These are phyloP conservation scores for Trichoderma cornu-damae DNA, from an alignment of 2,329 filamentous ascomycete species.

Conservation along the genomic window DNA sequence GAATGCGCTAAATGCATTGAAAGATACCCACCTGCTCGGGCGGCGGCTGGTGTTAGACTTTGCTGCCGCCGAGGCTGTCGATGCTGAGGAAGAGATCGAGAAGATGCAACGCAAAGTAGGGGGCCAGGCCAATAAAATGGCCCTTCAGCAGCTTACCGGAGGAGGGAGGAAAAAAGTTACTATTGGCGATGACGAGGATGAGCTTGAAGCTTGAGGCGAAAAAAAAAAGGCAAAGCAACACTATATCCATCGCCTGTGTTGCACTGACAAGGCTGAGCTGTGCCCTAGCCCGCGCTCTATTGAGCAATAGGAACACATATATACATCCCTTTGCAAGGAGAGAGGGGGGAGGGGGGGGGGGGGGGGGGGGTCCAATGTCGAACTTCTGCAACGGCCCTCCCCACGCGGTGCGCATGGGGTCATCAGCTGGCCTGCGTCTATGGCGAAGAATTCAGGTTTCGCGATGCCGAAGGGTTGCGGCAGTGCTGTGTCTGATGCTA, in stretches of 20 bases:
- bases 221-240: constrained; percentile 22
- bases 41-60: constrained; percentile 87
- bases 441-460: constrained; percentile 29
- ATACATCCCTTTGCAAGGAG: constrained; percentile 24
- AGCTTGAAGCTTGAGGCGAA: constrained; percentile 37
- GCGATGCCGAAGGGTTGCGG: constrained; percentile 24
- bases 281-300: constrained; percentile 18
- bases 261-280: constrained; percentile 17
- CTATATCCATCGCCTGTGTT: constrained; percentile 20
- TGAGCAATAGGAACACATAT: constrained; percentile 11
- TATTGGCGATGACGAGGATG: constrained; percentile 66
- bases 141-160: constrained; percentile 80
- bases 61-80: constrained; percentile 79
- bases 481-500: constrained; percentile 35
- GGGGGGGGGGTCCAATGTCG: constrained; percentile 16
- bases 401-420: constrained; percentile 9
- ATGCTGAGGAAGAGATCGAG: constrained; percentile 92
- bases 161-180: constrained; percentile 83
- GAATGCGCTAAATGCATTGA: constrained; percentile 85
- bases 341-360: constrained; percentile 16
- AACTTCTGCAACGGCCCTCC: constrained; percentile 5
- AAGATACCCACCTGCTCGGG: constrained; percentile 88
- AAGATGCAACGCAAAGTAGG: constrained; percentile 97
- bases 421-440: constrained; percentile 21
- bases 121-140: constrained; percentile 83